Percentiles rank a stretch among this genome's conserved stretches.
phyloP scores from a whole-genome alignment of 176 grass and related monocot species.

The Avena eriantha region DNA sequence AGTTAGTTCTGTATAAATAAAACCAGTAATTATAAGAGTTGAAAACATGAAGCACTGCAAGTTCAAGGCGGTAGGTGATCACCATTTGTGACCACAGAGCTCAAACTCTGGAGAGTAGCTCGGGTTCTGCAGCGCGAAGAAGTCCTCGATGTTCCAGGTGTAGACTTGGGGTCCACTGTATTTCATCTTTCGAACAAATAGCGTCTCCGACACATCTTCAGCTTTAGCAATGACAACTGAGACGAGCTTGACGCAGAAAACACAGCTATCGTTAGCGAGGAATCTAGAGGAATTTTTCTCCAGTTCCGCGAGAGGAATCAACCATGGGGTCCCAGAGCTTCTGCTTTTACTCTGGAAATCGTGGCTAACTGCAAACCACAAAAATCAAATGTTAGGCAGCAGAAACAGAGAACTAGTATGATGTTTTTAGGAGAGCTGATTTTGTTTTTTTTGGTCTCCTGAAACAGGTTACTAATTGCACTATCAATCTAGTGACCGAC shows the following conservation, averaged over 20 bases:
- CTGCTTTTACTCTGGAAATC: conserved; percentile 32
- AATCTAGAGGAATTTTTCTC: conserved; percentile 41
- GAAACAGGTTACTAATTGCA: background rate
- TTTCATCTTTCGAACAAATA: conserved; percentile 41
- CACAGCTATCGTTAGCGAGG: conserved; percentile 28
- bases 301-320: conserved; percentile 43
- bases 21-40: background rate
- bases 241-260: conserved; percentile 44
- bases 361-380: conserved; percentile 47
- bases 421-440: background rate
- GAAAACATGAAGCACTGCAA: background rate
- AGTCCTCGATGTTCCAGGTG: conserved; percentile 43
- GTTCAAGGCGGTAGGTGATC: background rate
- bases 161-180: background rate
- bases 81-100: conserved; percentile 44
- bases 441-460: background rate
- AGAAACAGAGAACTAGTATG: background rate
- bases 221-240: conserved; percentile 6
- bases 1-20: background rate
- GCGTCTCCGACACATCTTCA: background rate
- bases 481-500: no score
- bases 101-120: conserved; percentile 37
- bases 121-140: conserved; percentile 24
- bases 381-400: background rate
- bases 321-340: conserved; percentile 13